Conservation (phyloP, 768 basidiomycete species). For the Hypholoma fasciculare region DNA sequence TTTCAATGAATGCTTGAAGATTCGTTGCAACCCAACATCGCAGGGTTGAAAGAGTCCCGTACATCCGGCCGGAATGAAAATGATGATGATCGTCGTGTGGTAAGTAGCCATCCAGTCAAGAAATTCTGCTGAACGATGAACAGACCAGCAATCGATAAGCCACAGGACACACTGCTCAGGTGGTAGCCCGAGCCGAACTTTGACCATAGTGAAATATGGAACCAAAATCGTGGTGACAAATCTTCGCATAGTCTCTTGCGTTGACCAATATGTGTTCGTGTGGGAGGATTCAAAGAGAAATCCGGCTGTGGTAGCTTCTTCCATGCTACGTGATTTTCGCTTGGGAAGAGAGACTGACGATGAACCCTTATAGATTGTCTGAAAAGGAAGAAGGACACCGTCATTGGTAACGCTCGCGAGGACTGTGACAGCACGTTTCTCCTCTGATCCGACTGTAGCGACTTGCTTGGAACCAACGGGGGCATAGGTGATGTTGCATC, state of each 20-base stretch:
- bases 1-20: conserved; percentile 33
- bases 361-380: conserved; percentile 24
- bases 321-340: not conserved
- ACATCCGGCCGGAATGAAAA: conserved; percentile 34
- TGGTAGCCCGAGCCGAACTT: conserved; percentile 15
- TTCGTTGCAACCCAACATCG: conserved; percentile 38
- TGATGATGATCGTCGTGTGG: conserved; percentile 31
- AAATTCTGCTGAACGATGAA: conserved; percentile 36
- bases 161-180: conserved; percentile 16
- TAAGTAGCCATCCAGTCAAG: conserved; percentile 26
- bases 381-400: conserved; percentile 35
- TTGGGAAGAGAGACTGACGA: not conserved
- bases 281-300: conserved; percentile 24
- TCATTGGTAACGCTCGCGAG: conserved; percentile 28
- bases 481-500: conserved; percentile 27
- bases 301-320: conserved; percentile 7
- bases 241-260: conserved; percentile 20
- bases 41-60: conserved; percentile 32
- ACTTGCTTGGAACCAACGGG: conserved; percentile 31
- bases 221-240: conserved; percentile 29
- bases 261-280: conserved; percentile 29
- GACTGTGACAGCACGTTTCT: conserved; percentile 43
- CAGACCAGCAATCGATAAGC: conserved; percentile 33
- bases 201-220: conserved; percentile 26
- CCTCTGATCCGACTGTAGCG: conserved; percentile 29